Evolutionary conservation across 2,329 filamentous ascomycete genomes (phyloP).

Genomic region (Cytospora chrysosperma): DNA sequence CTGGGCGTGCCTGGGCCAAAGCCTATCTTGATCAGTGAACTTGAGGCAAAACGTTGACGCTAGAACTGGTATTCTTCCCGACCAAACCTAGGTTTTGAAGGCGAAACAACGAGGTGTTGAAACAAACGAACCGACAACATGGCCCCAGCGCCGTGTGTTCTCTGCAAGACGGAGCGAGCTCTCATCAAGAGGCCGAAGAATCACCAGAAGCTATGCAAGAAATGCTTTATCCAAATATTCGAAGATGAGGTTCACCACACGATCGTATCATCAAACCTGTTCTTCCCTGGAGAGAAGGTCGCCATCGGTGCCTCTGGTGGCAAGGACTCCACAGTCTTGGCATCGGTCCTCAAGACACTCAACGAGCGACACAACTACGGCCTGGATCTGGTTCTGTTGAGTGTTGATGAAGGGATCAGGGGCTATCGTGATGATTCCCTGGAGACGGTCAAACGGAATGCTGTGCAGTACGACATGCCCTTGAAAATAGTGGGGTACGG

Average conservation of each 20-base stretch:
- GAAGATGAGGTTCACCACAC: slow-evolving; percentile 94
- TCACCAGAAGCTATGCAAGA: slow-evolving; percentile 85
- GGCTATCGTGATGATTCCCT: slow-evolving; percentile 95
- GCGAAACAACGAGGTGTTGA: neutral
- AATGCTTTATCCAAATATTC: slow-evolving; percentile 84
- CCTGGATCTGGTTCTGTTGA: slow-evolving; percentile 80
- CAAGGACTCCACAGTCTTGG: slow-evolving; percentile 95
- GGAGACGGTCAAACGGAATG: slow-evolving; percentile 95
- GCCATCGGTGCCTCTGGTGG: slow-evolving; percentile 96
- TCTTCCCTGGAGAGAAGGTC: slow-evolving; percentile 77
- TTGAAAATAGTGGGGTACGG: slow-evolving; percentile 91
- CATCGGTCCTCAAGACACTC: slow-evolving; percentile 89
- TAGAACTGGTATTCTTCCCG: neutral
- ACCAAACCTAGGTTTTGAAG: no score
- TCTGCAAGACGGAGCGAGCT: slow-evolving; percentile 75
- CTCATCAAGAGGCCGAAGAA: slow-evolving; percentile 95
- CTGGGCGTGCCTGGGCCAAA: neutral
- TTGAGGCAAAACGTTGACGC: neutral
- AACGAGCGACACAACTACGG: slow-evolving; percentile 89
- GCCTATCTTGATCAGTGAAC: neutral
- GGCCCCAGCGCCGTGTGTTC: slow-evolving; percentile 73
- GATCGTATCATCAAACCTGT: slow-evolving; percentile 78
- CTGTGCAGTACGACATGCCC: slow-evolving; percentile 84
- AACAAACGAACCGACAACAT: slow-evolving; percentile 46
- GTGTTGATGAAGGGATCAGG: slow-evolving; percentile 95